Evolutionary conservation across 2,329 filamentous ascomycete genomes (phyloP).

Genomic region (Boeremia exigua): DNA sequence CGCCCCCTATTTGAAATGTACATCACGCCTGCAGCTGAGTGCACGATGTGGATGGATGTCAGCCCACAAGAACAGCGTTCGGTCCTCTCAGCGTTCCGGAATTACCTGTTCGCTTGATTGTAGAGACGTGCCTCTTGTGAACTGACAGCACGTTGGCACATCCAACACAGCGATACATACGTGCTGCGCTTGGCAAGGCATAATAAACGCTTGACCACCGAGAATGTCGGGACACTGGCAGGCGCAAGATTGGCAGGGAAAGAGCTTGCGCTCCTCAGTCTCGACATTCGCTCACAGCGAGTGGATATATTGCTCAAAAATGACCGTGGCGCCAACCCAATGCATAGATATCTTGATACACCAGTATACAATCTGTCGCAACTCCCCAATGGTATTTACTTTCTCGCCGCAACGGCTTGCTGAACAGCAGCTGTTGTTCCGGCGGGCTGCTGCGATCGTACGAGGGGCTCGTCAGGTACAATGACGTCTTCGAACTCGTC

Average conservation of each 20-base stretch:
- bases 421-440: slow-evolving; percentile 39
- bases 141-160: too few relatives aligned
- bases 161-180: too few relatives aligned
- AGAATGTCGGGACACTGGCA: neutral
- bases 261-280: neutral
- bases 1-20: too few relatives aligned
- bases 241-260: neutral
- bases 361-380: slow-evolving; percentile 26
- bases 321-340: slow-evolving; percentile 37
- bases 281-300: slow-evolving; percentile 11
- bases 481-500: slow-evolving; percentile 97
- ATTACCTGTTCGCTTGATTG: too few relatives aligned
- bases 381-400: slow-evolving; percentile 17
- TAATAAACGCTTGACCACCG: neutral
- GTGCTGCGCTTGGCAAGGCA: neutral
- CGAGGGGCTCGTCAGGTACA: slow-evolving; percentile 75
- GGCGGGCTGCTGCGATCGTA: slow-evolving; percentile 47
- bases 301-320: slow-evolving; percentile 24
- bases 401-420: slow-evolving; percentile 39
- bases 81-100: too few relatives aligned
- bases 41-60: too few relatives aligned
- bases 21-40: too few relatives aligned
- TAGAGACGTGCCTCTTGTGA: too few relatives aligned
- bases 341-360: slow-evolving; percentile 37
- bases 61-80: too few relatives aligned